A percentile compares a stretch with the other conserved stretches of the same genome.
phyloP scores from a whole-genome alignment of 2,329 filamentous ascomycete species.

The Monascus ruber region DNA sequence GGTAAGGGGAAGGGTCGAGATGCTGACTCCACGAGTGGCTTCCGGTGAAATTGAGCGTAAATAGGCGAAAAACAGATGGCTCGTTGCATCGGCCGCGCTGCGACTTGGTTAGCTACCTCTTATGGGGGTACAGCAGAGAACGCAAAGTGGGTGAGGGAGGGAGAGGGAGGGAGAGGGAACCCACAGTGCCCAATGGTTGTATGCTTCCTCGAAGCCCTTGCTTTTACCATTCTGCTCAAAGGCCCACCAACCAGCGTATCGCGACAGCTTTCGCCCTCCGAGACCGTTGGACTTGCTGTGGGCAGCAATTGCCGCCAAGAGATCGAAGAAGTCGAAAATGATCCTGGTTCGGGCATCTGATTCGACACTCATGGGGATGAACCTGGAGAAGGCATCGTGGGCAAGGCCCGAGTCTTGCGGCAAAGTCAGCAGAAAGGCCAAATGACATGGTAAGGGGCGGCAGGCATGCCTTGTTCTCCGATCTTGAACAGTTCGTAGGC shows the following conservation, averaged over 20 bases:
- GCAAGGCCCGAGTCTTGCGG: conserved; percentile 74
- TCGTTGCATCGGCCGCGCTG: conserved; percentile 87
- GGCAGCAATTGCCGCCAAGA: conserved; percentile 79
- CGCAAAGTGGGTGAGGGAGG: not conserved
- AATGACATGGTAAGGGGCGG: conserved; percentile 2
- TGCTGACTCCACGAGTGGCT: conserved; percentile 54
- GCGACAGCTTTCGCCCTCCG: conserved; percentile 82
- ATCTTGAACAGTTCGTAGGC: conserved; percentile 93
- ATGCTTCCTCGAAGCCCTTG: conserved; percentile 89
- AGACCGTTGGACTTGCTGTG: conserved; percentile 90
- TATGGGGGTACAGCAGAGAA: not conserved
- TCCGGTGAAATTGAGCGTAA: conserved; percentile 82
- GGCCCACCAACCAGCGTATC: conserved; percentile 97
- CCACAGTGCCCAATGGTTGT: conserved; percentile 75
- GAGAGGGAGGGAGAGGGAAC: conserved; percentile 13
- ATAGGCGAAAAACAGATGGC: conserved; percentile 96
- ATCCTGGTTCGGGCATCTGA: conserved; percentile 76
- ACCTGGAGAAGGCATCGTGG: conserved; percentile 87
- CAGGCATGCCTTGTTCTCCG: conserved; percentile 68
- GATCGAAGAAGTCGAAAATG: conserved; percentile 92
- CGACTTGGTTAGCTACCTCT: conserved; percentile 17
- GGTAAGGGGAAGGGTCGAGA: conserved; percentile 78
- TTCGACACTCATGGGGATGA: conserved; percentile 87
- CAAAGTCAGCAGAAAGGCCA: too few relatives aligned
- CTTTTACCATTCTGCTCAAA: conserved; percentile 83